phyloP scores from a whole-genome alignment of 495 filamentous ascomycete genomes.

The Apiosordaria backusii region DNA sequence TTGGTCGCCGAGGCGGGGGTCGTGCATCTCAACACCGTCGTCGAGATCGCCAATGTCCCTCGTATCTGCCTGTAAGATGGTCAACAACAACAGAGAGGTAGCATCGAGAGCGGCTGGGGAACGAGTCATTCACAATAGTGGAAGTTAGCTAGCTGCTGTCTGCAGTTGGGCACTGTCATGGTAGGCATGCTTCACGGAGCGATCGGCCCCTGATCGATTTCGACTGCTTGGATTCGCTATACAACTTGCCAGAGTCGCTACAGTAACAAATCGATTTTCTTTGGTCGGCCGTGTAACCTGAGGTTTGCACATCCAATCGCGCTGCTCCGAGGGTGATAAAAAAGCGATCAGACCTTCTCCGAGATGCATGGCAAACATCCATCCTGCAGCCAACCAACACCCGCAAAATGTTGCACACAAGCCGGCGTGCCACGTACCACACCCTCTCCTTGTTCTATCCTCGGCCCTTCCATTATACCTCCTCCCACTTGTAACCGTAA shows the following conservation, averaged over 20 bases:
- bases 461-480: neutral
- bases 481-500: neutral
- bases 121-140: neutral
- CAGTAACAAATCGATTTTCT: neutral
- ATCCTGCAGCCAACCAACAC: neutral
- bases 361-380: neutral
- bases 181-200: neutral
- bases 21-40: neutral
- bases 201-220: neutral
- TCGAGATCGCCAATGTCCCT: neutral
- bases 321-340: neutral
- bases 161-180: neutral
- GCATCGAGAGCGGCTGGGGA: neutral
- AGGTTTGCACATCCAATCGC: neutral
- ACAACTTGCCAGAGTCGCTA: neutral
- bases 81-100: neutral
- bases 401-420: neutral
- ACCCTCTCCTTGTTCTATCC: neutral
- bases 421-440: neutral
- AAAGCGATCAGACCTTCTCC: neutral
- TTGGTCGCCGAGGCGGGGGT: neutral
- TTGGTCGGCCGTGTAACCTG: neutral
- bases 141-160: neutral
- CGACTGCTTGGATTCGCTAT: neutral
- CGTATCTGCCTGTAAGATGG: neutral